These are phyloP conservation scores for Ogataea salicorniae DNA, from an alignment of 805 yeast species.

Conservation along the genomic window DNA sequence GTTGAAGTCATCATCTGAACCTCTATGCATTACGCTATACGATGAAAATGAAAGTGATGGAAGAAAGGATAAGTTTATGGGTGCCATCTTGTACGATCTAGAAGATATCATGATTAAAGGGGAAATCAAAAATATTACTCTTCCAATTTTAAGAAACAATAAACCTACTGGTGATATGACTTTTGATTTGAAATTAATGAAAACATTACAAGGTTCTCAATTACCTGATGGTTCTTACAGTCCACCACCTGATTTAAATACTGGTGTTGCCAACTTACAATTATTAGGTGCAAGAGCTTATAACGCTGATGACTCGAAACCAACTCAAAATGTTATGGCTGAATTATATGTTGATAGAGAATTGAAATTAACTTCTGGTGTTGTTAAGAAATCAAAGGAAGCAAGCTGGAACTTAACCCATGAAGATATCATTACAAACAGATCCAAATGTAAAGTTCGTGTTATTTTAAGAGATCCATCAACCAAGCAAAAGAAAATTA, in stretches of 20 bases:
- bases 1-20: slow-evolving; percentile 73
- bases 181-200: slow-evolving; percentile 71
- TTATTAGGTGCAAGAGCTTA: slow-evolving; percentile 58
- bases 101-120: slow-evolving; percentile 55
- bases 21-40: slow-evolving; percentile 62
- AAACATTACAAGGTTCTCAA: slow-evolving; percentile 58
- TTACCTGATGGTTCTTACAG: slow-evolving; percentile 76
- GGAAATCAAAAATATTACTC: slow-evolving; percentile 42
- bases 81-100: slow-evolving; percentile 69
- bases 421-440: slow-evolving; percentile 62
- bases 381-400: slow-evolving; percentile 52
- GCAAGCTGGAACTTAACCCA: slow-evolving; percentile 61
- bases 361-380: slow-evolving; percentile 50
- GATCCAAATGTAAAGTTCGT: slow-evolving; percentile 64
- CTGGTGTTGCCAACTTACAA: slow-evolving; percentile 80
- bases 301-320: slow-evolving; percentile 35
- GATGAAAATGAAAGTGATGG: slow-evolving; percentile 66
- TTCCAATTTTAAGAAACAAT: slow-evolving; percentile 72
- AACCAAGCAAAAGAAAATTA: slow-evolving; percentile 47
- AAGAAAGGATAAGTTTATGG: slow-evolving; percentile 73
- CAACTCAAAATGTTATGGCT: slow-evolving; percentile 53
- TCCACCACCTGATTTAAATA: slow-evolving; percentile 88
- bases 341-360: slow-evolving; percentile 68
- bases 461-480: slow-evolving; percentile 57
- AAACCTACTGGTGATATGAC: slow-evolving; percentile 72